Conservation (phyloP, 768 basidiomycete species). For the Pisolithus tinctorius region DNA sequence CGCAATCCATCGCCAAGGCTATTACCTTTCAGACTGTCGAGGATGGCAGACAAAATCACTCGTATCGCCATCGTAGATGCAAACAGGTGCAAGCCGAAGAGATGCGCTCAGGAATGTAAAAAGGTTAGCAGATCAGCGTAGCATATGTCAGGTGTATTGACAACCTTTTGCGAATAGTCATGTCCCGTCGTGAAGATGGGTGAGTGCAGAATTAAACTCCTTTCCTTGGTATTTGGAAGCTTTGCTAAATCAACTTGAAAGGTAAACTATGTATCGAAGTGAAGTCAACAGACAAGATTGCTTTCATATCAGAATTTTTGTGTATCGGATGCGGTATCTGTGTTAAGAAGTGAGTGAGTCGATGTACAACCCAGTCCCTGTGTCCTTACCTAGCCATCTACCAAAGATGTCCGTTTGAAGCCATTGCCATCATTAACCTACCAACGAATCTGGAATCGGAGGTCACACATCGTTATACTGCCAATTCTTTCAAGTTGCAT, state of each 20-base stretch:
- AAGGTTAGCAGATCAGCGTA: constrained; percentile 45
- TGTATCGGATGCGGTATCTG: constrained; percentile 99
- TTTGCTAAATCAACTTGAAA: constrained; percentile 20
- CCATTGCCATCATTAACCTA: constrained; percentile 97
- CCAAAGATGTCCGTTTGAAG: constrained; percentile 94
- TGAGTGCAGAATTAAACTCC: constrained; percentile 25
- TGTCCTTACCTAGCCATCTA: background rate
- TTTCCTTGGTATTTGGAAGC: background rate
- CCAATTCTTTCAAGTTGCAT: constrained; percentile 98
- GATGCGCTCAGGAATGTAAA: constrained; percentile 97
- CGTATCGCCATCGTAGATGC: constrained; percentile 93
- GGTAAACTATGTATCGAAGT: constrained; percentile 99
- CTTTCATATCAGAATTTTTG: constrained; percentile 97
- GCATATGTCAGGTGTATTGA: constrained; percentile 2
- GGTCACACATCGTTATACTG: constrained; percentile 97
- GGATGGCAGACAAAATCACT: constrained; percentile 92
- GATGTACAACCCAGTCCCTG: background rate
- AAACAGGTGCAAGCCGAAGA: constrained; percentile 93
- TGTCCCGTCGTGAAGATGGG: constrained; percentile 99
- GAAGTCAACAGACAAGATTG: constrained; percentile 91
- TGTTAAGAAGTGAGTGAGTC: constrained; percentile 81
- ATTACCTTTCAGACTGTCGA: background rate
- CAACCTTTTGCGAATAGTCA: constrained; percentile 39
- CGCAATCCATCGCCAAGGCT: background rate
- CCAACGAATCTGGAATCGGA: constrained; percentile 94